Base-by-base conservation (phyloP, 208 protist species). In the Angomonas deanei region DNA sequence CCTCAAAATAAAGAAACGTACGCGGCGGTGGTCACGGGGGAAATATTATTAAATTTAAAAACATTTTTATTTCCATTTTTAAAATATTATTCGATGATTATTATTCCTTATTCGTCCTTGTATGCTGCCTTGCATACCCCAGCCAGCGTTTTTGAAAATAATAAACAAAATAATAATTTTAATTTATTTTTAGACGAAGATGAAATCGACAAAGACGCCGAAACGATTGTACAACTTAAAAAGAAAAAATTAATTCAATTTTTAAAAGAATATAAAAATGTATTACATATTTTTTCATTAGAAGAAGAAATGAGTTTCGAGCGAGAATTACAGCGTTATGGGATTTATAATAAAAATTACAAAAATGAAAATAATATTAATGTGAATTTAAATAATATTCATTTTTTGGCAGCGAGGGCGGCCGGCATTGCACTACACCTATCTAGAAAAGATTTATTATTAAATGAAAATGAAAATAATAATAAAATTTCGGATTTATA, bases 221-320 rank as follows among this genome's bases (percentile, higher is more conserved):
- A 76, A 48, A 64, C 70, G 11, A 61, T 90, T 46, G 56, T 85
- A 17, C 70, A 79, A 59, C 73, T 73, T 36, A 82, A 84, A 32
- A 76, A 76, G 0, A 72, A 66, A 19, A 64, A 77, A 2, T 72
- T 94, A 17, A 1, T 36, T 3, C 57, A 66, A 26, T 95, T 95
- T 66, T 63, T 95, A 19, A 46, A 74, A 6, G 66, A 82, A 17
- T 85, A 92, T 61, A 52, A 65, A 19, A 67, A 83, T 26, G 78
- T 84, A 34, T 71, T 92, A 61, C 89, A 95, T 66, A 49, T 93
- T 17, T 70, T 92, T 33, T 93, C 89, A 0, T 52, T 90, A 0
- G 78, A 82, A 56, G 89, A 95, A 42, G 85, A 95, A 49, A 56
- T 95, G 55, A 34, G 61, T 23, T 82, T 76, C 67, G 88, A 80